Percentiles rank a stretch among this genome's conserved stretches.
Evolutionary conservation across 2,329 filamentous ascomycete species (phyloP).

Genomic region (Paracorniculantispora psalliotae): DNA sequence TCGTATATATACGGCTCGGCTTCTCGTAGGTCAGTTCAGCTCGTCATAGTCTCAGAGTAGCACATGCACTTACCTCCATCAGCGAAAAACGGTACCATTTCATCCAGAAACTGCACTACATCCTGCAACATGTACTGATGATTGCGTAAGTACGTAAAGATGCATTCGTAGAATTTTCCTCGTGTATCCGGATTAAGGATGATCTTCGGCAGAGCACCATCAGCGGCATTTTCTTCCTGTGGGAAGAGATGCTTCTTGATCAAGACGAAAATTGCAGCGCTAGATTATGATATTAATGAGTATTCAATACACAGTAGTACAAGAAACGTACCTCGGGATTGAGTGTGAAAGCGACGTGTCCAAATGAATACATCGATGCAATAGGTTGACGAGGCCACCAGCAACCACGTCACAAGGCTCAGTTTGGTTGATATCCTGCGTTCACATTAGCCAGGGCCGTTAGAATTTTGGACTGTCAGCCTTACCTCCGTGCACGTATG

Average conservation of each 20-base stretch:
- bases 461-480: not conserved
- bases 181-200: slow-evolving; percentile 53
- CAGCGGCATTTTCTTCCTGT: slow-evolving; percentile 25
- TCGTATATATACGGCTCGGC: slow-evolving; percentile 56
- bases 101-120: slow-evolving; percentile 41
- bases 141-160: slow-evolving; percentile 52
- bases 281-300: slow-evolving; percentile 20
- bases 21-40: slow-evolving; percentile 27
- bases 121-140: slow-evolving; percentile 42
- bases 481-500: slow-evolving; percentile 38
- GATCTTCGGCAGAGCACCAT: slow-evolving; percentile 30
- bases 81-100: slow-evolving; percentile 34
- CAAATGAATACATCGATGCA: slow-evolving; percentile 28
- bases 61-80: slow-evolving; percentile 32
- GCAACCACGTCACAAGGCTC: slow-evolving; percentile 25
- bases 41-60: slow-evolving; percentile 39
- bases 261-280: slow-evolving; percentile 34
- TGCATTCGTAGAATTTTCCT: slow-evolving; percentile 53
- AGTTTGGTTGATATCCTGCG: slow-evolving; percentile 24
- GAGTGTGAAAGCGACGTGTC: slow-evolving; percentile 21
- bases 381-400: slow-evolving; percentile 25
- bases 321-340: slow-evolving; percentile 24
- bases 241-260: slow-evolving; percentile 66
- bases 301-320: not conserved
- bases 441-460: not conserved